phyloP scores from a whole-genome alignment of 2,329 filamentous ascomycete genomes.

The Chrysoporthe puriensis region DNA sequence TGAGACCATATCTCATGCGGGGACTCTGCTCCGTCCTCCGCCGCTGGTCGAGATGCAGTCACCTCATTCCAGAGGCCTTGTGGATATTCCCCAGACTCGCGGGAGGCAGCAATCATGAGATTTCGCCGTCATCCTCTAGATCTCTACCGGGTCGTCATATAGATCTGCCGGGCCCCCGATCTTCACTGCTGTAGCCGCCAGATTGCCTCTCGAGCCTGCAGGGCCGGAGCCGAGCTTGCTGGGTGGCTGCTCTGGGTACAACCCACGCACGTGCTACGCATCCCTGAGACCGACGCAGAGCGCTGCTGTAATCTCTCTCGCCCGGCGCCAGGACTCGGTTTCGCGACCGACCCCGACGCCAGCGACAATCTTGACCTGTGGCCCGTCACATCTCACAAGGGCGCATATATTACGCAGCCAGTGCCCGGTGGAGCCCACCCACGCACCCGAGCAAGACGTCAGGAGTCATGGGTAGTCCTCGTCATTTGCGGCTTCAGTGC shows the following conservation, averaged over 20 bases:
- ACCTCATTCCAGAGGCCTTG: neutral
- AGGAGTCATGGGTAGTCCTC: neutral
- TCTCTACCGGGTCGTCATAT: neutral
- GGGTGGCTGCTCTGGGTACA: neutral
- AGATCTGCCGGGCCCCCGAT: neutral
- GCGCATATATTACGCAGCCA: neutral
- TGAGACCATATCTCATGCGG: neutral
- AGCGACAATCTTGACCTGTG: no score
- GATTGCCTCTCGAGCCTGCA: neutral
- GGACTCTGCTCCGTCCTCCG: neutral
- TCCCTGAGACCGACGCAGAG: neutral
- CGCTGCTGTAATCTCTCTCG: neutral
- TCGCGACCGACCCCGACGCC: neutral
- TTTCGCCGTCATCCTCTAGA: neutral
- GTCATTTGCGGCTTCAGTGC: neutral
- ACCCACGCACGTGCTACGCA: neutral
- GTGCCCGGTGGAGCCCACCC: no score
- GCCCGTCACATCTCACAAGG: neutral
- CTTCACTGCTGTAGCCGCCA: neutral
- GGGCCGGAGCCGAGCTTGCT: neutral
- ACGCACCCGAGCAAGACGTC: neutral
- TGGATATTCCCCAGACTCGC: slow-evolving; percentile 10
- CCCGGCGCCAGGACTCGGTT: neutral
- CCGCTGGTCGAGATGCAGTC: neutral
- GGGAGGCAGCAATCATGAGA: neutral